These are phyloP conservation scores for Comarum palustre DNA, from an alignment of 306 rosid genomes.

Conservation along the genomic window DNA sequence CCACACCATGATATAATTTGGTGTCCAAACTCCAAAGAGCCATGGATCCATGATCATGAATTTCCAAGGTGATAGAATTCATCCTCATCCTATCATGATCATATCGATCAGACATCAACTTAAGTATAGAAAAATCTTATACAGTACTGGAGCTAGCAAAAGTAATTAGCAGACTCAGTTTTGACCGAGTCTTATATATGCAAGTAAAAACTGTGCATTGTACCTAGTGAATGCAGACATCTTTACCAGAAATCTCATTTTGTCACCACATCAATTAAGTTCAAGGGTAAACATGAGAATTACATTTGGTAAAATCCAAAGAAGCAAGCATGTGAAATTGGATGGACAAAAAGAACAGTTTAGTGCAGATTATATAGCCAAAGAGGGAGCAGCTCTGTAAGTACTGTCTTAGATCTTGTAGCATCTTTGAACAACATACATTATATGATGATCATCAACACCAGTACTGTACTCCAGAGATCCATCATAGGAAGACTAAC, in stretches of 20 bases:
- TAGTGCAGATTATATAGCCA: background rate
- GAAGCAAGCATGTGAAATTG: background rate
- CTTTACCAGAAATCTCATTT: background rate
- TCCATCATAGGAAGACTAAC: background rate
- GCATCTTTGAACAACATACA: slow-evolving; percentile 3
- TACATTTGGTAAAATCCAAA: slow-evolving; percentile 5
- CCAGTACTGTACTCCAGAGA: background rate
- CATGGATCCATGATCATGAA: background rate
- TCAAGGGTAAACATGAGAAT: background rate
- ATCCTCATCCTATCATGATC: background rate
- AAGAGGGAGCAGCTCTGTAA: slow-evolving; percentile 3
- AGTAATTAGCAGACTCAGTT: background rate
- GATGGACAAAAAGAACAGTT: slow-evolving; percentile 10
- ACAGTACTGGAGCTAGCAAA: background rate
- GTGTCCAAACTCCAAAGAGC: background rate
- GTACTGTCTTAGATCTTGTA: slow-evolving; percentile 9
- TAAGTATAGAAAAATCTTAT: background rate
- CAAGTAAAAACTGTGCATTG: background rate
- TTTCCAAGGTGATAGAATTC: background rate
- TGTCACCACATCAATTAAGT: slow-evolving; percentile 6
- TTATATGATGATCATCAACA: background rate
- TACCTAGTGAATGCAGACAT: background rate
- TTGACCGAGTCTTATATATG: background rate
- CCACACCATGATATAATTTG: background rate
- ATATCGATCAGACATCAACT: background rate